Conservation (phyloP, 208 protist genomes). For the Leishmania amazonensis region DNA sequence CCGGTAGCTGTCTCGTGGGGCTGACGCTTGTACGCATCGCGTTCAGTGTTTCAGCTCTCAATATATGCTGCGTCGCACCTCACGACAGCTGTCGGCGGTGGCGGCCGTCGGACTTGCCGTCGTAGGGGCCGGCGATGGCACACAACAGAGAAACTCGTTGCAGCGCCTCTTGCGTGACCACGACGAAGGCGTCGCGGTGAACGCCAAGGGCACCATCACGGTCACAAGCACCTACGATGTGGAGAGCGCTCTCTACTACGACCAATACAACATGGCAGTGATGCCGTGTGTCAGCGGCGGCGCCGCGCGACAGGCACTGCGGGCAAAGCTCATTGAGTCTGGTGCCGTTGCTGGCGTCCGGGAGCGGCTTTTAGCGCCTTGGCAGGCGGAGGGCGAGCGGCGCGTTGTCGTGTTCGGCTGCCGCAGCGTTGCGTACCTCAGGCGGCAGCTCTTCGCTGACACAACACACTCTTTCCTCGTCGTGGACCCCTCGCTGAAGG, state of each 20-base stretch:
- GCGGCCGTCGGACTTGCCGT: conserved; percentile 10
- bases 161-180: conserved; percentile 33
- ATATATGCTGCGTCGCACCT: neutral
- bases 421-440: conserved; percentile 56
- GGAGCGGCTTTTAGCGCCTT: conserved; percentile 27
- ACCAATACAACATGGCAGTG: conserved; percentile 49
- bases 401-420: conserved; percentile 65
- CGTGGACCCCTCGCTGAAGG: conserved; percentile 61
- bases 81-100: neutral
- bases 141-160: conserved; percentile 28
- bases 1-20: neutral
- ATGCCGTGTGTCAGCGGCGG: conserved; percentile 55
- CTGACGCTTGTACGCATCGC: neutral
- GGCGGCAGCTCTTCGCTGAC: conserved; percentile 47
- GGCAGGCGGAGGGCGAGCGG: conserved; percentile 26
- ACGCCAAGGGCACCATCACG: conserved; percentile 25
- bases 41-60: neutral
- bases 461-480: conserved; percentile 47
- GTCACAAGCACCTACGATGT: conserved; percentile 50
- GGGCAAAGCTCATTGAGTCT: conserved; percentile 30
- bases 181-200: conserved; percentile 42
- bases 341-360: conserved; percentile 20
- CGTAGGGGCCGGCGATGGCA: conserved; percentile 2
- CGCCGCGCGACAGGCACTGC: conserved; percentile 40
- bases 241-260: conserved; percentile 39